These are phyloP conservation scores for Phaeosphaeriaceae sp. DNA, from an alignment of 2,329 filamentous ascomycete genomes.

Conservation along the genomic window DNA sequence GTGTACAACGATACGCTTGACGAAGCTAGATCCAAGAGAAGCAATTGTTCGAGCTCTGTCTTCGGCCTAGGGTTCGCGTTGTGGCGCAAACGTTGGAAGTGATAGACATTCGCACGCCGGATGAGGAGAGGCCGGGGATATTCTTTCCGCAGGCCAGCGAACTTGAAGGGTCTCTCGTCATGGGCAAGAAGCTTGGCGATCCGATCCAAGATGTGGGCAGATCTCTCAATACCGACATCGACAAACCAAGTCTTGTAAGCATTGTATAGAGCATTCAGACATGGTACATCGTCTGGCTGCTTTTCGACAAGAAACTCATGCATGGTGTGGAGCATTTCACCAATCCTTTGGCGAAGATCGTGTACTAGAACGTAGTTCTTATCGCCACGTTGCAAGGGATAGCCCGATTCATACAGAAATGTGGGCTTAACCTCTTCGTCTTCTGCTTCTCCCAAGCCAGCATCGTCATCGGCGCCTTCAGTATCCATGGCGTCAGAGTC, in stretches of 20 bases:
- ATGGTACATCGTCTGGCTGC: conserved; percentile 94
- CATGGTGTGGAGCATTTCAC: conserved; percentile 80
- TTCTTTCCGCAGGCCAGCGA: conserved; percentile 88
- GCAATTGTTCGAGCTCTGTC: conserved; percentile 84
- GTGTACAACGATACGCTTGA: conserved; percentile 92
- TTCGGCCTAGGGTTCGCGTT: conserved; percentile 89
- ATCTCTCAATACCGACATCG: conserved; percentile 94
- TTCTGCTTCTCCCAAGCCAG: conserved; percentile 70
- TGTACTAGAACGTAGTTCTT: conserved; percentile 76
- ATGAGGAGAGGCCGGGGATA: conserved; percentile 94
- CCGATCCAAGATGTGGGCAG: conserved; percentile 89
- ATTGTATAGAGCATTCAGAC: conserved; percentile 90
- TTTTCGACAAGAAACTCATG: conserved; percentile 83
- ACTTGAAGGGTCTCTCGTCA: conserved; percentile 91
- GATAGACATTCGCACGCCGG: conserved; percentile 91
- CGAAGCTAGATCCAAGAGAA: conserved; percentile 86
- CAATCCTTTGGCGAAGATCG: conserved; percentile 78
- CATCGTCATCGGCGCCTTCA: conserved; percentile 58
- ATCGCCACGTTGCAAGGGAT: conserved; percentile 72
- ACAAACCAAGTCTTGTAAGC: conserved; percentile 97
- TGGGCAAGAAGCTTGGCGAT: conserved; percentile 84
- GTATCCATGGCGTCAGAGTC: conserved; percentile 53
- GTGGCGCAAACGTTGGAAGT: conserved; percentile 90
- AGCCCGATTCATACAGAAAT: conserved; percentile 89
- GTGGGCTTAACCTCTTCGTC: conserved; percentile 85